phyloP scores from a whole-genome alignment of 2,329 filamentous ascomycete species.

The Claviceps maximensis region DNA sequence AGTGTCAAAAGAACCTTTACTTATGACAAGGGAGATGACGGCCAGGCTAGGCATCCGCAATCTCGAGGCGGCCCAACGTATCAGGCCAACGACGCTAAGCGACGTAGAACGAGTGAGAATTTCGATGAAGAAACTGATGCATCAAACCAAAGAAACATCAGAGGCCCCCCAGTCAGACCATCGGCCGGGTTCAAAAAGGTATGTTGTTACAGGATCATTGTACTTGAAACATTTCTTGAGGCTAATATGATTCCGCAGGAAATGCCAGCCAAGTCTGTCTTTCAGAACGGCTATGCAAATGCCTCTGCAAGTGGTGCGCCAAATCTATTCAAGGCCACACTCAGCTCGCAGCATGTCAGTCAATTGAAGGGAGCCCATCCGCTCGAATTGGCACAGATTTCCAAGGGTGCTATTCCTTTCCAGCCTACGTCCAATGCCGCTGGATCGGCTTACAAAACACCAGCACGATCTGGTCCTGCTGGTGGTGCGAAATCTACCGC shows the following conservation, averaged over 20 bases:
- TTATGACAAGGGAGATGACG: constrained; percentile 45
- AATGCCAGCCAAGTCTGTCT: constrained; percentile 43
- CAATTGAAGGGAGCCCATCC: constrained; percentile 53
- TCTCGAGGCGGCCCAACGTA: constrained; percentile 46
- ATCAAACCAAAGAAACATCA: constrained; percentile 47
- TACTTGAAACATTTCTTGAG: neutral
- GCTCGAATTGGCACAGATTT: constrained; percentile 75
- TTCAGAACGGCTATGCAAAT: constrained; percentile 48
- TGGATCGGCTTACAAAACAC: constrained; percentile 53
- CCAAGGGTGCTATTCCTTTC: constrained; percentile 82
- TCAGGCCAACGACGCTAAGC: constrained; percentile 61
- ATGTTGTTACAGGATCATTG: constrained; percentile 15
- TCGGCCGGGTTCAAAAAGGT: constrained; percentile 61
- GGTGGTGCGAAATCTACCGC: constrained; percentile 38
- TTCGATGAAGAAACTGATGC: constrained; percentile 50
- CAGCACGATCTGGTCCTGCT: constrained; percentile 39
- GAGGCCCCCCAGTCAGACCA: constrained; percentile 74
- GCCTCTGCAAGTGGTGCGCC: constrained; percentile 39
- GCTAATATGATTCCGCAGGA: constrained; percentile 31
- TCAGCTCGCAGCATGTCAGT: constrained; percentile 53
- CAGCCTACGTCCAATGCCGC: constrained; percentile 52
- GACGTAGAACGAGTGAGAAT: constrained; percentile 63
- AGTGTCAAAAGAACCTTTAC: constrained; percentile 58
- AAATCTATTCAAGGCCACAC: constrained; percentile 52
- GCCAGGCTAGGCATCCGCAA: constrained; percentile 30